phyloP scores from a whole-genome alignment of 2,329 filamentous ascomycete genomes.

The Colletotrichum sp. region DNA sequence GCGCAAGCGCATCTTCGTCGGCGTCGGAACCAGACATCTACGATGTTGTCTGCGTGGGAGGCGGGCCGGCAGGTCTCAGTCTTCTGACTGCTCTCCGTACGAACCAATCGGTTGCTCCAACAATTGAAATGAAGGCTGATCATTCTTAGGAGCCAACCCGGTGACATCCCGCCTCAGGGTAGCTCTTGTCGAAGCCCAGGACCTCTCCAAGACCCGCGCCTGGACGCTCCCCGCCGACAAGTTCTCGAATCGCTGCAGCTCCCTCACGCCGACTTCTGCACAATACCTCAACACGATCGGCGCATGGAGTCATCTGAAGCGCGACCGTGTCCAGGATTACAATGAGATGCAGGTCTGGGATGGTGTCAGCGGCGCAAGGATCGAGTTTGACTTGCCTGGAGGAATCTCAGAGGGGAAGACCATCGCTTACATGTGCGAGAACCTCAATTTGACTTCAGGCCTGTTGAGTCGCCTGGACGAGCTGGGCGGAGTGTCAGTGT shows the following conservation, averaged over 20 bases:
- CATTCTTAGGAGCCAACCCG: constrained; percentile 70
- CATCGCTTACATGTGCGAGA: constrained; percentile 97
- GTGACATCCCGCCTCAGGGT: constrained; percentile 79
- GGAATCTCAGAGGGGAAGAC: constrained; percentile 58
- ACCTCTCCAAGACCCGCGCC: constrained; percentile 71
- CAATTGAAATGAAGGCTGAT: constrained; percentile 5
- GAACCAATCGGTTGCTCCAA: constrained; percentile 27
- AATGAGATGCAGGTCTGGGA: constrained; percentile 99
- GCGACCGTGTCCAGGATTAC: constrained; percentile 81
- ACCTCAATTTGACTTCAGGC: constrained; percentile 83
- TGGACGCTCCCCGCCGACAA: constrained; percentile 71
- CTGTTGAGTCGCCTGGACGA: constrained; percentile 75
- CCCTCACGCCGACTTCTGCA: constrained; percentile 88
- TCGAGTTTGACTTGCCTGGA: constrained; percentile 82
- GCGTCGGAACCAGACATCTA: constrained; percentile 69
- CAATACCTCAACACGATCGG: constrained; percentile 83
- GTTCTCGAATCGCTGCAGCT: constrained; percentile 96
- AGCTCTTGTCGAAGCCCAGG: constrained; percentile 89
- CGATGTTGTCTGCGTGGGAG: constrained; percentile 91
- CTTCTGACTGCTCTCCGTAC: constrained; percentile 78
- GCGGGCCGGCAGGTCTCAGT: constrained; percentile 87
- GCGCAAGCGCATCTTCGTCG: constrained; percentile 3
- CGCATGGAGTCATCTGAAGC: constrained; percentile 80
- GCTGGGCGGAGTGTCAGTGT: constrained; percentile 71
- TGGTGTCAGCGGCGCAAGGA: constrained; percentile 83